A percentile compares a stretch with the other conserved stretches of the same genome.
These are phyloP conservation scores for Rhytidiadelphus loreus DNA, from an alignment of 225 moss, liverwort and hornwort species.

Conservation along the genomic window DNA sequence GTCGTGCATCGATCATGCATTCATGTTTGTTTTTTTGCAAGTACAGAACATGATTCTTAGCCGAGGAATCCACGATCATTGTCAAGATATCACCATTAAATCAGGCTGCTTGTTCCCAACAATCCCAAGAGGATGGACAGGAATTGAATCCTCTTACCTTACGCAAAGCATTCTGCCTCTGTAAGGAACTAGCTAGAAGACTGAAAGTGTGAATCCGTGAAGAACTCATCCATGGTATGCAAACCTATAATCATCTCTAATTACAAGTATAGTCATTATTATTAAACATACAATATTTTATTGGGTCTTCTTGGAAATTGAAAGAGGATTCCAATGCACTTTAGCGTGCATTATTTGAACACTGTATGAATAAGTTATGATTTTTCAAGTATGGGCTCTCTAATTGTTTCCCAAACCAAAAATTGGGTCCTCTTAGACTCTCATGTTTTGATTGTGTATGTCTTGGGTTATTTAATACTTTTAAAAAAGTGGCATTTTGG, in stretches of 20 bases:
- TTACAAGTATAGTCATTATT: not conserved
- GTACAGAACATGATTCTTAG: not conserved
- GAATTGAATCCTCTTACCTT: not conserved
- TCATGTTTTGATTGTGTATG: not conserved
- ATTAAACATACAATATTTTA: not conserved
- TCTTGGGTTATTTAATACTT: not conserved
- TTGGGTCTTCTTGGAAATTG: not conserved
- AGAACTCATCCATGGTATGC: accelerated
- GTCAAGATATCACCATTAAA: not conserved
- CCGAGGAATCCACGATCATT: not conserved
- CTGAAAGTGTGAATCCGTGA: no score
- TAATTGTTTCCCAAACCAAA: not conserved
- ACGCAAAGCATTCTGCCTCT: not conserved
- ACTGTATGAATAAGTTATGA: accelerated
- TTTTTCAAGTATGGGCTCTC: not conserved
- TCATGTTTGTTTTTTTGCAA: not conserved
- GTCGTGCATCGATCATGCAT: not conserved
- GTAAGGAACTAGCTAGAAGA: not conserved
- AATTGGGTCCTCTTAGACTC: not conserved
- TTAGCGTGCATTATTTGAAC: not conserved
- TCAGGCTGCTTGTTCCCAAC: not conserved
- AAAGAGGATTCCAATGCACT: not conserved
- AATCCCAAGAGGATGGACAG: not conserved
- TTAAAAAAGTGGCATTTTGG: accelerated
- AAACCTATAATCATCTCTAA: not conserved